These are phyloP conservation scores for Teratosphaeria zuluensis DNA, from an alignment of 2,329 filamentous ascomycete genomes.

Conservation along the genomic window DNA sequence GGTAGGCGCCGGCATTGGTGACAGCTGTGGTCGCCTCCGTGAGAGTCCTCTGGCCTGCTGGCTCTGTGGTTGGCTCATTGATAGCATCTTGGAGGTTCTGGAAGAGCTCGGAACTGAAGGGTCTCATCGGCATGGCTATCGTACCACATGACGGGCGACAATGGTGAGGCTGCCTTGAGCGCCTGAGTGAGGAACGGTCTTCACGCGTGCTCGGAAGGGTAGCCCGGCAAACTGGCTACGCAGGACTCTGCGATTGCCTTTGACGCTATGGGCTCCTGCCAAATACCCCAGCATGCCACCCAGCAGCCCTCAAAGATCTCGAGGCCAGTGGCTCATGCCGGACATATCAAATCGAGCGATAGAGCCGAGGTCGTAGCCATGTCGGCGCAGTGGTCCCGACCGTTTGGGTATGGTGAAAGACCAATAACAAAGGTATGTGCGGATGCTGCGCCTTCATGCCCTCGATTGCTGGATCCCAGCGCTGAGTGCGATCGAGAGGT, in stretches of 20 bases:
- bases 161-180: background rate
- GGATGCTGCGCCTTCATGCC: background rate
- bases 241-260: too few species aligned
- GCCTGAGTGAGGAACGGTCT: background rate
- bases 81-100: background rate
- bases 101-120: background rate
- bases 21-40: background rate
- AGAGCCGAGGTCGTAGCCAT: background rate
- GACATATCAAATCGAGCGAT: background rate
- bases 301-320: too few species aligned
- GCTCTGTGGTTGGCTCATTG: background rate
- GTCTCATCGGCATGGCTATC: background rate
- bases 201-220: too few species aligned
- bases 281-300: too few species aligned
- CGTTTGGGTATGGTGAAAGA: background rate
- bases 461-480: background rate
- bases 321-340: too few species aligned
- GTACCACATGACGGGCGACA: background rate
- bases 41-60: background rate
- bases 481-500: too few species aligned
- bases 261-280: too few species aligned
- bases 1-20: background rate
- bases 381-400: background rate
- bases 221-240: too few species aligned
- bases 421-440: background rate